A percentile compares a stretch with the other conserved stretches of the same genome.
Conservation (phyloP, 106 monocot species). For the Cymbidium sinense region DNA sequence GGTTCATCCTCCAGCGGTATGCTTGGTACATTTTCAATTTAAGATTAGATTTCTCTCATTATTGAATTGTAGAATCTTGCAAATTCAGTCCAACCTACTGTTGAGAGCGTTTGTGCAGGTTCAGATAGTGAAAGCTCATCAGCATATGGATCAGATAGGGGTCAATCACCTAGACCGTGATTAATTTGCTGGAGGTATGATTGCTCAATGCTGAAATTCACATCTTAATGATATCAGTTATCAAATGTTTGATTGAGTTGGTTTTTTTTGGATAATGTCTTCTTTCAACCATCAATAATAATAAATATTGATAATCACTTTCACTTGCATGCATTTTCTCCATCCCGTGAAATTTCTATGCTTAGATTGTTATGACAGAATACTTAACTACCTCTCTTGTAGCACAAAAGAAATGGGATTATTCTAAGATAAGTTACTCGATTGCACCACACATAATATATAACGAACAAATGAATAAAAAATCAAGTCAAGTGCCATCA, state of each 20-base stretch:
- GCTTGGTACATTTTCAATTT: background rate
- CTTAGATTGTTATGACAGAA: background rate
- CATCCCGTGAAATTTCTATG: background rate
- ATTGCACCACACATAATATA: background rate
- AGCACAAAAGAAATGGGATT: background rate
- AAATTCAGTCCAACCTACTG: background rate
- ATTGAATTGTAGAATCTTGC: background rate
- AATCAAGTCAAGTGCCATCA: too few relatives aligned
- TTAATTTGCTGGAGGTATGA: constrained; percentile 4
- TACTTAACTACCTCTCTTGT: background rate
- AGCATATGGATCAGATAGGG: constrained; percentile 38
- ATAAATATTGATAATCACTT: background rate
- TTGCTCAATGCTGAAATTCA: background rate
- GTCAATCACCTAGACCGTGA: constrained; percentile 34
- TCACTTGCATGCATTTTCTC: background rate
- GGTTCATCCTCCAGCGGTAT: constrained; percentile 63
- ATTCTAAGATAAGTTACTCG: background rate
- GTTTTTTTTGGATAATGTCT: background rate
- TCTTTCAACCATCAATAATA: background rate
- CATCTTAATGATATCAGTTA: background rate
- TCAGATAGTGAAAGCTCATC: constrained; percentile 64
- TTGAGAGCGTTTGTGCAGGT: constrained; percentile 25
- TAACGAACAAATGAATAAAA: too few relatives aligned
- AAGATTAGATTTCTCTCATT: background rate
- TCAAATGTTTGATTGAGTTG: background rate